Evolutionary conservation across 768 basidiomycete species (phyloP), one percentile per base, ranked within the genome.

Genomic region (Floccularia luteovirens): DNA sequence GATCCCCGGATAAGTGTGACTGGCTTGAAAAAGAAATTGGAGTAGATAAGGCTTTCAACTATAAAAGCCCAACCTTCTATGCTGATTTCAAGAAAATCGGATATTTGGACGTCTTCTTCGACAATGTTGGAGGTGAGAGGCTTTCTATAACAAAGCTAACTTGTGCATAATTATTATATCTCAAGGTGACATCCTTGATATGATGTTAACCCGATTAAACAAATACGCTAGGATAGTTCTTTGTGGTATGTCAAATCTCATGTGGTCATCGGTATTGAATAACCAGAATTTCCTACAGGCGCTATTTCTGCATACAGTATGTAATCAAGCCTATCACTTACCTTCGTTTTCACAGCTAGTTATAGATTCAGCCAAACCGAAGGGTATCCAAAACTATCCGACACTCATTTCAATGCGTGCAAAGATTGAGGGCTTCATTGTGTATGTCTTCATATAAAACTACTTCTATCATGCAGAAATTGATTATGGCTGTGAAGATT

Each of bases 11-110:
- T 14, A 98, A 98, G 57, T 88, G 87, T 54, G 64, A 70, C 4
- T 91, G 89, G 82, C 74, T 97, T n/a, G 73, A 79, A 56, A 70
- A 79, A 28, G 88, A 93, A 34, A 58, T 94, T 5, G 90, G 90
- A 13, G 81, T 90, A 31, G 83, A 90, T 45, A 75, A 72, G 39
- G 87, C 82, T 2, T 62, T 96, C 53, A 87, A 96, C 57, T 97
- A 97, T 66, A 98, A 93, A 62, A 76, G 75, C 52, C 58, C 69
- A 20, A 75, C 69, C 12, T 94, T 91, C 65, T 62, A 58, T 39
- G 57, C 74, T 13, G 80, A 92, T 33, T 79, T 94, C 60, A 87
- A 80, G 60, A 61, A 78, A 56, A 57, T 86, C 33, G 86, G 86
- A 2, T 86, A 79, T 48, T 48, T 90, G n/a, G 87, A 93, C 48